These are phyloP conservation scores for Bryoerythrophyllum caledonicum DNA, from an alignment of 225 moss, liverwort and hornwort species.

Conservation along the genomic window DNA sequence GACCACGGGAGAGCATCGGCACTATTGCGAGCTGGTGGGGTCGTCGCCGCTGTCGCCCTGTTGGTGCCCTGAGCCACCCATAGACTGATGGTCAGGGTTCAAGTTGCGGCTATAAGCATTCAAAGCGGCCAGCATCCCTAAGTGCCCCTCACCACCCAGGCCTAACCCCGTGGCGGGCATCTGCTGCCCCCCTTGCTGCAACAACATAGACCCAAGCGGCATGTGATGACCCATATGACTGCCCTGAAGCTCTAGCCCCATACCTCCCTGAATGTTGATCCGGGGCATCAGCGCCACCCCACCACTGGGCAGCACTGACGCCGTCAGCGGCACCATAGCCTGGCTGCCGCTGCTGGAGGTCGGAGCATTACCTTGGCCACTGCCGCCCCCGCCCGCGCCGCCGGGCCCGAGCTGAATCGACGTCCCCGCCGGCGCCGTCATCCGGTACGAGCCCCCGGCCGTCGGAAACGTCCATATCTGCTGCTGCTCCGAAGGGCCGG, in stretches of 20 bases:
- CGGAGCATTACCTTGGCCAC: conserved; percentile 72
- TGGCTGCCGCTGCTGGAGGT: conserved; percentile 70
- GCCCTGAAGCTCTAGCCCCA: conserved; percentile 94
- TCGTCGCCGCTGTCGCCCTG: conserved; percentile 99
- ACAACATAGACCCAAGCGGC: conserved; percentile 95
- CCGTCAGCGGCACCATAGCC: conserved; percentile 79
- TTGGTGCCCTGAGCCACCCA: conserved; percentile 97
- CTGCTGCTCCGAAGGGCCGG: conserved; percentile 84
- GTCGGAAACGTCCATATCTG: conserved; percentile 98
- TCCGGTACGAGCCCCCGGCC: conserved; percentile 78
- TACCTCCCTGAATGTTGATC: conserved; percentile 87
- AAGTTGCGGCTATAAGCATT: conserved; percentile 95
- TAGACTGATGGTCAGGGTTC: conserved; percentile 90
- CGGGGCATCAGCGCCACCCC: conserved; percentile 97
- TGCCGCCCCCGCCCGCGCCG: conserved; percentile 45
- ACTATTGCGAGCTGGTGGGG: conserved; percentile 92
- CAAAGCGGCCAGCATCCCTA: conserved; percentile 97
- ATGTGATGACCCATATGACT: conserved; percentile 88
- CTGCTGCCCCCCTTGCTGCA: conserved; percentile 84
- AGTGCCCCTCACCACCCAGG: conserved; percentile 83
- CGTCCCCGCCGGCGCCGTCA: conserved; percentile 84
- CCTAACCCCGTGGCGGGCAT: conserved; percentile 90
- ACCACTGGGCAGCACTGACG: conserved; percentile 79
- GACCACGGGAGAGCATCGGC: conserved; percentile 1
- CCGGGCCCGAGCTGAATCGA: conserved; percentile 92